Evolutionary conservation across 2,329 filamentous ascomycete species (phyloP), one percentile per base, ranked within the genome.

Genomic region (Arthrobotrys sinensis): DNA sequence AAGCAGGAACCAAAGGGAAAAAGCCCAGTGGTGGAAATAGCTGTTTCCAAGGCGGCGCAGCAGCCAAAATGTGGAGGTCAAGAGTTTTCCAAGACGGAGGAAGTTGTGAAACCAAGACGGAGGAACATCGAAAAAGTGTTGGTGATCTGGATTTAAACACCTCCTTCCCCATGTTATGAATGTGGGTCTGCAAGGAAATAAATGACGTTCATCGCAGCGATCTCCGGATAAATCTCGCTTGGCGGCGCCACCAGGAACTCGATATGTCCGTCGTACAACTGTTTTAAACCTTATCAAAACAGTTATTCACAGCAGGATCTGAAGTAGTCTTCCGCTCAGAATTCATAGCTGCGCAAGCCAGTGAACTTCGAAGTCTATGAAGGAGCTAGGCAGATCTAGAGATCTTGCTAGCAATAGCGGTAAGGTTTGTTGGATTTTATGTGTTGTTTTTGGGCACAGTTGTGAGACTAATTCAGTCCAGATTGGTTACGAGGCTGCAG

Each of bases 141-240:
- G 28, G 12, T 55, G 28, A 34, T 66, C 43, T 55, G 48, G 11
- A 55, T 63, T 43, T 43, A 63, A 62, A 34, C 53, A n/a, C 19
- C 28, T 52, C 21, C 10, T 60, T 28, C 16, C 65, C 57, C 57
- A 53, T 53, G 46, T 34, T 53, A 14, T 19, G 1, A 14, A 11
- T 16, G 24, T 48, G 38, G 38, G 52, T 14, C 40, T 24, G n/a
- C 34, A 28, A 40, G 46, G n/a, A 50, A 67, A 62, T 60, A 75
- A 19, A 75, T 75, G 62, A 66, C 69, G 69, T 75, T 63, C 36
- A 12, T 36, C 43, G 12, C 19, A 28, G 10, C 12, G 53, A 28
- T 12, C 19, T 70, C 46, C 70, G 70, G 70, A 67, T 75, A 75
- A 75, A 75, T 62, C 43, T 67, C 52, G 63, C 70, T 75, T 75